Conservation (phyloP, 306 rosid genomes). For the Notholithocarpus densiflorus region DNA sequence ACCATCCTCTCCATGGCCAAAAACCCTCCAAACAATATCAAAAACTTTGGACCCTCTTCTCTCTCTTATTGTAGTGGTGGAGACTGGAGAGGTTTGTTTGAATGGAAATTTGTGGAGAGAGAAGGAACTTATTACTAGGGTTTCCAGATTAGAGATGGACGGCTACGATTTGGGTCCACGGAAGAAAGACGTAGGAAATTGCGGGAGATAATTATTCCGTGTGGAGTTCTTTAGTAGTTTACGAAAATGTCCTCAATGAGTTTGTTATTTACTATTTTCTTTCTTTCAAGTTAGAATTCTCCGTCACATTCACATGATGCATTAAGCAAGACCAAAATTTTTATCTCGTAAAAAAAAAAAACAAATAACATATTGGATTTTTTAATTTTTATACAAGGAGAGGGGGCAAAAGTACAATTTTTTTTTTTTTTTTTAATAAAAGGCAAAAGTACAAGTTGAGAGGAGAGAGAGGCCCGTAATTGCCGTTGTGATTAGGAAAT, state of each 20-base stretch:
- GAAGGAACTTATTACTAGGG: conserved; percentile 42
- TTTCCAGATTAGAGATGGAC: conserved; percentile 56
- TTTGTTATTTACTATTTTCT: not conserved
- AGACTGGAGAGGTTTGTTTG: conserved; percentile 11
- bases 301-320: no score
- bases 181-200: conserved; percentile 51
- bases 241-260: not conserved
- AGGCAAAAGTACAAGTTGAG: conserved; percentile 9
- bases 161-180: conserved; percentile 37
- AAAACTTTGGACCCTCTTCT: not conserved
- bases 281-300: no score
- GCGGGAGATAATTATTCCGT: conserved; percentile 27
- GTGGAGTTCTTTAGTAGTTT: not conserved
- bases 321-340: no score
- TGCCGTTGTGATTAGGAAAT: conserved; percentile 16
- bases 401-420: no score
- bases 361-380: no score
- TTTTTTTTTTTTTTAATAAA: no score
- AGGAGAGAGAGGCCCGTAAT: conserved; percentile 23
- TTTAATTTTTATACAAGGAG: no score
- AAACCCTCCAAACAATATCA: no score
- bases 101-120: conserved; percentile 20
- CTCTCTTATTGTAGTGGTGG: not conserved
- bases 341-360: no score
- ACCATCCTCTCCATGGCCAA: conserved; percentile 42